A percentile compares a stretch with the other conserved stretches of the same genome.
These are phyloP conservation scores for Dichotomopilus funicola DNA, from an alignment of 2,329 filamentous ascomycete genomes.

Conservation along the genomic window DNA sequence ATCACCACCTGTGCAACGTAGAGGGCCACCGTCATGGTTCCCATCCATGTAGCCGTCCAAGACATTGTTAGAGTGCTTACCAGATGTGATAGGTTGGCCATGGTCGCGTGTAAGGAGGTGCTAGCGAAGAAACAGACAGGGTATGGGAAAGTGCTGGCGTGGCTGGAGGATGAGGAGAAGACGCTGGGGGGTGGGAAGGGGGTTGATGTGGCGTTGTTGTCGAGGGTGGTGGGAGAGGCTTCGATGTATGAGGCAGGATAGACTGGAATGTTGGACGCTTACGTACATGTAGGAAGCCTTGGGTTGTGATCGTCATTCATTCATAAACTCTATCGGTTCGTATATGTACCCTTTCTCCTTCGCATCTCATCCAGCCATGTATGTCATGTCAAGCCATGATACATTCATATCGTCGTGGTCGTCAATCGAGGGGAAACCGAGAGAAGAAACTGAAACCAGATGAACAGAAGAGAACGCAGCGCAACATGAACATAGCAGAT, in stretches of 20 bases:
- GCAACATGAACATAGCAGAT: too few relatives aligned
- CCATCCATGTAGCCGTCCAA: not conserved
- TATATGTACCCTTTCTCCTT: too few relatives aligned
- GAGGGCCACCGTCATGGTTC: not conserved
- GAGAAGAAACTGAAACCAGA: too few relatives aligned
- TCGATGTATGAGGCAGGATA: not conserved
- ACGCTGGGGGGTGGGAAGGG: constrained; percentile 28
- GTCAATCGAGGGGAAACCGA: too few relatives aligned
- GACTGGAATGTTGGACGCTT: too few relatives aligned
- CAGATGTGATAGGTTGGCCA: constrained; percentile 49
- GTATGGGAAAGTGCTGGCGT: constrained; percentile 57
- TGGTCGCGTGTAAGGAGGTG: constrained; percentile 62
- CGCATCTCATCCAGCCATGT: too few relatives aligned
- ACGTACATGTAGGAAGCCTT: too few relatives aligned
- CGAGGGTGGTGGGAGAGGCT: constrained; percentile 9
- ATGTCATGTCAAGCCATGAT: too few relatives aligned
- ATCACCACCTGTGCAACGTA: not conserved
- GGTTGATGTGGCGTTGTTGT: constrained; percentile 13
- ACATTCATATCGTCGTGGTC: too few relatives aligned
- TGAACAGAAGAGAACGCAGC: too few relatives aligned
- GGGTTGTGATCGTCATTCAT: not conserved
- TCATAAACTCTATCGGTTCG: not conserved
- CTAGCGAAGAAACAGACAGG: constrained; percentile 65
- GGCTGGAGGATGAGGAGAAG: constrained; percentile 51
- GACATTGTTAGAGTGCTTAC: not conserved